Base-by-base conservation (phyloP, 1,284 basidiomycete species). In the Phlebopus sp. region DNA sequence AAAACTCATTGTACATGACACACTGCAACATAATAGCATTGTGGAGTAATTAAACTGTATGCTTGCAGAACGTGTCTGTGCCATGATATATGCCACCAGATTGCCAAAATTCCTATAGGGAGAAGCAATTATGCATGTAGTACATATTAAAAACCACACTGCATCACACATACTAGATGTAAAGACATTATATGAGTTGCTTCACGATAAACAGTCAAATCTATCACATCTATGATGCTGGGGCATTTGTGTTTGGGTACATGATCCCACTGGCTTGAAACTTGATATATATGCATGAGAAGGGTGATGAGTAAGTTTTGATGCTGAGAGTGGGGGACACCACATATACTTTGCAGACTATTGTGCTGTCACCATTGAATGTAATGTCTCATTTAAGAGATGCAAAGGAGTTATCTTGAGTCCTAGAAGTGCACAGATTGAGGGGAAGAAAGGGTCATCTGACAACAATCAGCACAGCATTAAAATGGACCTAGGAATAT, bases 71-170 rank as follows among this genome's bases (percentile, higher is more conserved):
- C 9, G 15, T 17, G 18, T 37, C 21, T 21, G 18, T 37, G 13
- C 36, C 9, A 19, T 37, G 36, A 2, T 38, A 10, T 18, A 31
- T 23, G 23, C 17, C 1, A 49, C 37, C 7, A 17, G 42, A 0
- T 5, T 49, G 0, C 68, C 68, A 0, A 58, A 55, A 18, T 56
- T 34, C 7, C 49, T 73, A 0, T 74, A 70, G 72, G 67, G 54
- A 0, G 63, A 74, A 35, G 70, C 68, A 0, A 49, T 59, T 1
- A 9, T 36, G 2, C 66, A 73, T 44, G 60, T 60, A 1, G 57
- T 66, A 0, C 76, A 68, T 59, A 40, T 75, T 19, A 60, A 68
- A 52, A 76, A 77, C 49, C 44, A 66, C 2, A 67, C 64, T 0
- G 53, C 62, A 0, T 71, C 67, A 0, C 55, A 58, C 4, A 57